Evolutionary conservation across 1,139 yeast species (phyloP).

Genomic region (Casaregolazyma lundiana): DNA sequence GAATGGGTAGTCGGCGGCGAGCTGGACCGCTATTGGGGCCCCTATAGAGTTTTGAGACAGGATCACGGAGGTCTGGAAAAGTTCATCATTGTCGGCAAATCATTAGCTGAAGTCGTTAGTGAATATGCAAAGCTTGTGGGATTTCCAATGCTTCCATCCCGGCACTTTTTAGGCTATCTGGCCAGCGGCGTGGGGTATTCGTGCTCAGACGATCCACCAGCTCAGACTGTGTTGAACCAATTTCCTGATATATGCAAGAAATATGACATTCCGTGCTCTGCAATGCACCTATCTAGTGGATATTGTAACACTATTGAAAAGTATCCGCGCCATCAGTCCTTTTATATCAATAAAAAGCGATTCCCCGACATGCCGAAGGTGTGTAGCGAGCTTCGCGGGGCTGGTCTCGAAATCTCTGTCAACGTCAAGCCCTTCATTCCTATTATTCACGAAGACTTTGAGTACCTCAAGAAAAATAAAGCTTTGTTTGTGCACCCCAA

Average conservation of each 20-base stretch:
- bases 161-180: constrained; percentile 12
- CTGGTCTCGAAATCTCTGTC: constrained; percentile 6
- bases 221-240: too few species aligned
- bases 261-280: constrained; percentile 14
- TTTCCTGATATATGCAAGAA: too few species aligned
- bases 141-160: constrained; percentile 8
- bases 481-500: constrained; percentile 8
- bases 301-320: constrained; percentile 1
- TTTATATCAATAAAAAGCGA: constrained; percentile 8
- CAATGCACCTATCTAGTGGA: constrained; percentile 12
- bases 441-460: constrained; percentile 8
- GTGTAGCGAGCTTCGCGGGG: constrained; percentile 1
- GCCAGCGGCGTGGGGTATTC: constrained; percentile 10
- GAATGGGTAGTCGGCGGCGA: constrained; percentile 10
- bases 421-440: constrained; percentile 11
- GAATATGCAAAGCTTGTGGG: constrained; percentile 6
- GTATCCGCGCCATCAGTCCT: constrained; percentile 2
- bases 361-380: constrained; percentile 10
- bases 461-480: constrained; percentile 1
- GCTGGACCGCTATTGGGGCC: constrained; percentile 9
- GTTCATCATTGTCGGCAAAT: constrained; percentile 3
- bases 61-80: constrained; percentile 13
- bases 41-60: constrained; percentile 7
- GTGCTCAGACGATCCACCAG: too few species aligned
- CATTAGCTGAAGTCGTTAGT: constrained; percentile 2